Conservation (phyloP, 495 filamentous ascomycete species). For the Chlorociboria aeruginascens region DNA sequence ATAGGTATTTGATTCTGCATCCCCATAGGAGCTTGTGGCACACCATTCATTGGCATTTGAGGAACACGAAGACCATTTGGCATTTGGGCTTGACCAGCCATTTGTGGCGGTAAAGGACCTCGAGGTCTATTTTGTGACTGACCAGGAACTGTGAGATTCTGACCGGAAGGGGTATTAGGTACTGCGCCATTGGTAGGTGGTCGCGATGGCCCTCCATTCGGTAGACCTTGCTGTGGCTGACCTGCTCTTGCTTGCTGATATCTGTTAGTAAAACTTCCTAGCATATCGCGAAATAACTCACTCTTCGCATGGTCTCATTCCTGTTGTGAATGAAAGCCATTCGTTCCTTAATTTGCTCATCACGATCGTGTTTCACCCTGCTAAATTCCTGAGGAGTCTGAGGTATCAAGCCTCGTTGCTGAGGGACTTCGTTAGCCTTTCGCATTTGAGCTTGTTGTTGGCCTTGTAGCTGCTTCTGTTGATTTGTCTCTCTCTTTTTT, state of each 20-base stretch:
- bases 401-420: slow-evolving; percentile 32
- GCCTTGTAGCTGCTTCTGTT: slow-evolving; percentile 78
- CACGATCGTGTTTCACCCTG: slow-evolving; percentile 72
- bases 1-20: slow-evolving; percentile 48
- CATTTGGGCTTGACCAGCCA: slow-evolving; percentile 14
- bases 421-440: slow-evolving; percentile 56
- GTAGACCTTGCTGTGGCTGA: slow-evolving; percentile 23
- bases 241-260: slow-evolving; percentile 26
- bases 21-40: slow-evolving; percentile 60
- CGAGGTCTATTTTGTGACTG: slow-evolving; percentile 12
- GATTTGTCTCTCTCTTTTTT: slow-evolving; percentile 76
- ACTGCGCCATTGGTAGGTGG: slow-evolving; percentile 24
- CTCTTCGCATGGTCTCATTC: slow-evolving; percentile 40
- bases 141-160: slow-evolving; percentile 20
- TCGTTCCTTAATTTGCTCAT: slow-evolving; percentile 63
- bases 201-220: slow-evolving; percentile 27
- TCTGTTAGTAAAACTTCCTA: slow-evolving; percentile 14
- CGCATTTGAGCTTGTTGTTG: slow-evolving; percentile 56
- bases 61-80: slow-evolving; percentile 36
- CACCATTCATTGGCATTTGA: slow-evolving; percentile 50
- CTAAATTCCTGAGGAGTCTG: slow-evolving; percentile 84
- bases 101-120: slow-evolving; percentile 16
- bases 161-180: slow-evolving; percentile 4
- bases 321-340: slow-evolving; percentile 58
- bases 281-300: slow-evolving; percentile 24